Base-by-base conservation (phyloP, 306 rosid species). In the Lotus japonicus region DNA sequence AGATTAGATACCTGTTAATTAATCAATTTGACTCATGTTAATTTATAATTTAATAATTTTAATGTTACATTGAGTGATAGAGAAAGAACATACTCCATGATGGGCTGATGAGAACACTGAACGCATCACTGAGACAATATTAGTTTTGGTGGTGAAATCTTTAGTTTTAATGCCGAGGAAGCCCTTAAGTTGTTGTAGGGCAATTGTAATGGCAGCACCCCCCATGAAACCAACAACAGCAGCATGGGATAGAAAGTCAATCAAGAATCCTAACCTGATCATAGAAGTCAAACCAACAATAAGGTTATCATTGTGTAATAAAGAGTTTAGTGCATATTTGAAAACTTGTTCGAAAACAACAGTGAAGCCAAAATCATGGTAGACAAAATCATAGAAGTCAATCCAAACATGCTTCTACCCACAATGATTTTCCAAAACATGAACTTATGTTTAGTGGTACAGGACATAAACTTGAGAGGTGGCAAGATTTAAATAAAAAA, bases 161-260 rank as follows among this genome's bases (percentile, higher is more conserved):
- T 76, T 66, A 11, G 41, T 76, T 50, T 74, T 56, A 39, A 94
- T 94, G 57, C 98, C 98, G 35, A 94, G 95, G 66, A 94, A 90
- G 50, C 97, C 97, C 76, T 94, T 90, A 9, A 94, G 98, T 79
- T 94, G 98, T 75, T 94, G 98, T 53, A 94, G 98, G 66, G 97
- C 81, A 77, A 94, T 94, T 41, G 98, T 94, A 79, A 94, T 90
- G 33, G 98, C 98, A 77, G 98, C 96, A 68, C 98, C 98, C 19
- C 95, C 98, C 98, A 94, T 90, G 74, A 94, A 94, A 39, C 98
- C 98, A 4, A 90, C 98, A 75, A 90, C 80, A 80, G 98, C 98
- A 81, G 97, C 98, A 80, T 94, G 98, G 7, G 98, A 94, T 63
- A 90, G 86, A 73, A 90, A 94, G 66, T 94, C 98, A 56, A 94